phyloP scores from a whole-genome alignment of 257 asterid genomes.

The Cruciata laevipes region DNA sequence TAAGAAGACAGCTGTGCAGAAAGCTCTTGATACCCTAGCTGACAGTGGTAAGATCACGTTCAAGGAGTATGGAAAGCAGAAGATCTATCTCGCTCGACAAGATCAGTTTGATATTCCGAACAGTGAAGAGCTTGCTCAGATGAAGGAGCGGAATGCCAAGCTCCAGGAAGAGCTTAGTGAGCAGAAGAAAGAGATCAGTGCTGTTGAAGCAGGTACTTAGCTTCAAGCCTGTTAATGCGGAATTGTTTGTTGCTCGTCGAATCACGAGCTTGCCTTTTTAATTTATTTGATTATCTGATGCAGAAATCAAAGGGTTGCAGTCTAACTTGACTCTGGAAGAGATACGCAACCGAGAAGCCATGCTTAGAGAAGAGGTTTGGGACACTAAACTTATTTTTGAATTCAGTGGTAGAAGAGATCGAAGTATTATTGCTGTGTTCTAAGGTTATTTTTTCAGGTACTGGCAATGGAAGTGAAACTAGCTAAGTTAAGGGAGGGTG shows the following conservation, averaged over 20 bases:
- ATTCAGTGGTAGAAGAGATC: constrained; percentile 1
- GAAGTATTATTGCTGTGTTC: background rate
- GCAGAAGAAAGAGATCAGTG: constrained; percentile 51
- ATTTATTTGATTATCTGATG: constrained; percentile 14
- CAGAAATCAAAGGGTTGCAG: constrained; percentile 81
- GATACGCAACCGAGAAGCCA: constrained; percentile 44
- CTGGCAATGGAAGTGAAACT: constrained; percentile 75
- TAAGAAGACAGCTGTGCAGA: constrained; percentile 48
- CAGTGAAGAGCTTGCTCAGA: constrained; percentile 67
- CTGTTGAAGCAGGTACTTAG: constrained; percentile 64
- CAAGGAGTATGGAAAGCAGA: constrained; percentile 96
- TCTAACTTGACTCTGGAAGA: constrained; percentile 80
- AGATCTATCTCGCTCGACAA: constrained; percentile 82
- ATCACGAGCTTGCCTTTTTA: background rate
- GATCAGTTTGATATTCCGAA: constrained; percentile 94
- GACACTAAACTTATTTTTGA: background rate
- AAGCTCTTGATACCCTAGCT: constrained; percentile 46
- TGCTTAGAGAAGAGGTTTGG: constrained; percentile 59
- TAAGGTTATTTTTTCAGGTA: constrained; percentile 35
- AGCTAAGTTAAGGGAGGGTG: constrained; percentile 70
- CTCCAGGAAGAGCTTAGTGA: constrained; percentile 55
- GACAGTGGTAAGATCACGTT: constrained; percentile 47
- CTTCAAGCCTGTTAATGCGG: background rate
- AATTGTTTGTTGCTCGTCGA: constrained; percentile 1
- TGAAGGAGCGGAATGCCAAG: constrained; percentile 71